Conservation (phyloP, 768 basidiomycete species). For the Imleria badia region DNA sequence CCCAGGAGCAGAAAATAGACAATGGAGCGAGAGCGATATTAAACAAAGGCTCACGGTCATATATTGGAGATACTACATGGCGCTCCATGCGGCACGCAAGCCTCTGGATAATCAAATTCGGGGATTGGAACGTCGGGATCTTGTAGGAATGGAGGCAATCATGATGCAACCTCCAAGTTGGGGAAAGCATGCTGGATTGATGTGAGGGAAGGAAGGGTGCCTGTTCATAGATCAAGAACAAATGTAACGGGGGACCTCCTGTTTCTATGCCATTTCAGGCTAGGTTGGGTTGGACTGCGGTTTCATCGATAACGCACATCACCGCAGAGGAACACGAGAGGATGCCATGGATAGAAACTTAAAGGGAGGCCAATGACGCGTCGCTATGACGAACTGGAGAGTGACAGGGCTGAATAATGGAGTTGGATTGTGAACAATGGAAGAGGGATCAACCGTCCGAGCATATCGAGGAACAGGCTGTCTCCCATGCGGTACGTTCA, state of each 20-base stretch:
- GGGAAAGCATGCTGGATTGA: neutral
- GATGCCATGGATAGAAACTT: constrained; percentile 1
- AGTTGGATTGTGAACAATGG: constrained; percentile 1
- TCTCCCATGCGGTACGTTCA: constrained; percentile 15
- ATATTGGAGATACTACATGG: neutral
- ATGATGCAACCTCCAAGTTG: neutral
- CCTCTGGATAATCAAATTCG: constrained; percentile 16
- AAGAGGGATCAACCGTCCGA: constrained; percentile 12
- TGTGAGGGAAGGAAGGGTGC: constrained; percentile 1
- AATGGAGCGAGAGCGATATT: neutral
- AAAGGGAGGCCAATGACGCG: neutral
- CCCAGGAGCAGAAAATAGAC: neutral
- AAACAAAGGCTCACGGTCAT: constrained; percentile 15
- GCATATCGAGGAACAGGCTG: constrained; percentile 12
- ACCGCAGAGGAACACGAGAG: constrained; percentile 11
- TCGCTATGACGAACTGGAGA: constrained; percentile 2
- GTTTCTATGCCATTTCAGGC: constrained; percentile 23
- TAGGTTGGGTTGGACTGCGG: constrained; percentile 9
- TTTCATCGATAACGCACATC: constrained; percentile 16
- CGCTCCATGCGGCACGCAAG: constrained; percentile 11
- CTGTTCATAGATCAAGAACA: constrained; percentile 8
- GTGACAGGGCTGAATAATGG: neutral
- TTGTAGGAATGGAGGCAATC: constrained; percentile 11
- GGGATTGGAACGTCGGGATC: neutral
- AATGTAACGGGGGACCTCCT: constrained; percentile 10